Evolutionary conservation across 805 yeast genomes (phyloP).

Genomic region (Yarrowia alimentaria): DNA sequence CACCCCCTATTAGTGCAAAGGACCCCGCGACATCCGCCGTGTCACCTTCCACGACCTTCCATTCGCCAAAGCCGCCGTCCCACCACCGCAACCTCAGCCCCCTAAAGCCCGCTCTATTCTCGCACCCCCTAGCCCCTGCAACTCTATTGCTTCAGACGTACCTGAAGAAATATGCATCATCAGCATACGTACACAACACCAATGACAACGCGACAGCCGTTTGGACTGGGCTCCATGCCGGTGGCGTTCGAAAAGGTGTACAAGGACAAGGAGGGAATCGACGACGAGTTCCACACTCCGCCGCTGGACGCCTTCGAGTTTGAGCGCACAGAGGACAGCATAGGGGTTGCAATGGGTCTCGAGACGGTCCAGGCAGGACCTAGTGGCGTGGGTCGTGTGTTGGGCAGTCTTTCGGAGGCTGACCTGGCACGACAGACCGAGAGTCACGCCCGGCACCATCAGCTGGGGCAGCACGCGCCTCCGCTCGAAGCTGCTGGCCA

Average conservation of each 20-base stretch:
- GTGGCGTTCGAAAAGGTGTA: conserved; percentile 28
- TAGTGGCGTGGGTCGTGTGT: conserved; percentile 2
- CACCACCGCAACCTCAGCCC: too few species aligned
- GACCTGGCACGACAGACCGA: background rate
- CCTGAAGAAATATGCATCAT: conserved; percentile 16
- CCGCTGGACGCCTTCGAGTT: conserved; percentile 22
- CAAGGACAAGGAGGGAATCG: conserved; percentile 23
- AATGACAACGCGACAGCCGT: conserved; percentile 27
- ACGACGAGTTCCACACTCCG: conserved; percentile 20
- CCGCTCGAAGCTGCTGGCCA: too few species aligned
- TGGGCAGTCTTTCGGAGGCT: too few species aligned
- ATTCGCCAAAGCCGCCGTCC: too few species aligned
- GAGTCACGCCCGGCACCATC: too few species aligned
- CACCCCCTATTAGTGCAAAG: background rate
- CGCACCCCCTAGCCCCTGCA: conserved; percentile 27
- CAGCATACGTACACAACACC: conserved; percentile 26
- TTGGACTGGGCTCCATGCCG: conserved; percentile 28
- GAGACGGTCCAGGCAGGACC: conserved; percentile 10
- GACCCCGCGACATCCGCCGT: too few species aligned
- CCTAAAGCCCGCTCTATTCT: too few species aligned
- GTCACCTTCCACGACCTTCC: too few species aligned
- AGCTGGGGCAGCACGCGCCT: too few species aligned
- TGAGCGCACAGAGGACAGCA: conserved; percentile 25
- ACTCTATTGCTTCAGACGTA: conserved; percentile 16
- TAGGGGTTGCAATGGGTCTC: conserved; percentile 21